Evolutionary conservation across 2,329 filamentous ascomycete genomes (phyloP).

Genomic region (Colletotrichum tabaci): DNA sequence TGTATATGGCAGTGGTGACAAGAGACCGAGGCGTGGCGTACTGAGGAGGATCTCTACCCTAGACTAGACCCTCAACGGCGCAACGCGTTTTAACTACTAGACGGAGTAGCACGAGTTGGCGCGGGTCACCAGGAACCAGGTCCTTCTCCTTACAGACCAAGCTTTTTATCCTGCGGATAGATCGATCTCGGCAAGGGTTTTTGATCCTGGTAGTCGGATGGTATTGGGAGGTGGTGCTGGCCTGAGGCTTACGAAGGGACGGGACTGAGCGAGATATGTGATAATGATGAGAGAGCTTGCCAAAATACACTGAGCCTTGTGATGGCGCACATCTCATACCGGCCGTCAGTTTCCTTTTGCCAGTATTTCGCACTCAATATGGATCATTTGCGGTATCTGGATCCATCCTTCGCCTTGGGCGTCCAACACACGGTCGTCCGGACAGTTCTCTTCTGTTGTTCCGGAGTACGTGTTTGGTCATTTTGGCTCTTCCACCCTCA

Average conservation of each 20-base stretch:
- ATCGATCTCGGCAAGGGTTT: background rate
- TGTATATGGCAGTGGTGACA: background rate
- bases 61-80: background rate
- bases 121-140: background rate
- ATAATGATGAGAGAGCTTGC: conserved; percentile 6
- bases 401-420: background rate
- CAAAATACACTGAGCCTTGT: background rate
- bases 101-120: background rate
- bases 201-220: background rate
- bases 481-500: background rate
- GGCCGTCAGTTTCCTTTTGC: background rate
- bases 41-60: background rate
- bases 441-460: conserved; percentile 4
- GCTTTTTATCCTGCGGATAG: background rate
- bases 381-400: background rate
- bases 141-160: conserved; percentile 4
- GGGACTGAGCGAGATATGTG: background rate
- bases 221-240: background rate
- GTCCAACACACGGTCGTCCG: background rate
- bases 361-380: background rate
- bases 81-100: background rate
- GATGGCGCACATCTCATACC: background rate
- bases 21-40: background rate
- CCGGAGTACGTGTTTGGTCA: background rate
- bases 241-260: too few relatives aligned